Conservation (phyloP, 768 basidiomycete genomes). For the Ramaria sp. region DNA sequence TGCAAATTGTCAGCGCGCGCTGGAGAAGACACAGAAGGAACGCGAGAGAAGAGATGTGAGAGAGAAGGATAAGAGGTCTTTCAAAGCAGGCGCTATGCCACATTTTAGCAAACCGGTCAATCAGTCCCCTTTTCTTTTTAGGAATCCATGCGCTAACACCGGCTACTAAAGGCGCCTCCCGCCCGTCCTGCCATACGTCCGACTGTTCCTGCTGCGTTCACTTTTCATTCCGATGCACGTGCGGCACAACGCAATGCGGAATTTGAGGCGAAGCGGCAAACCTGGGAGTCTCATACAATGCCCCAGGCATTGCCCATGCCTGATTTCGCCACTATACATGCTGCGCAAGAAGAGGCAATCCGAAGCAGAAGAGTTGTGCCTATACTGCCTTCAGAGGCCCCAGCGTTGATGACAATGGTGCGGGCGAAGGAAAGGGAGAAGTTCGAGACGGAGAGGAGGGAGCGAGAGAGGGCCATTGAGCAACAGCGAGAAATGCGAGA, state of each 20-base stretch:
- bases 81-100: slow-evolving; percentile 16
- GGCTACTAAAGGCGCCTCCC: slow-evolving; percentile 16
- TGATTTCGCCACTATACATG: slow-evolving; percentile 45
- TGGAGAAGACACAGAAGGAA: not conserved
- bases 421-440: slow-evolving; percentile 51
- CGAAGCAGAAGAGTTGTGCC: slow-evolving; percentile 35
- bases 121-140: slow-evolving; percentile 10
- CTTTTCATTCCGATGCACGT: slow-evolving; percentile 40
- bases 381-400: slow-evolving; percentile 33
- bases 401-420: slow-evolving; percentile 41
- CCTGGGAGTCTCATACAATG: slow-evolving; percentile 13
- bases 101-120: slow-evolving; percentile 24
- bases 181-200: slow-evolving; percentile 13
- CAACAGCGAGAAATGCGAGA: slow-evolving; percentile 35
- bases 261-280: slow-evolving; percentile 22
- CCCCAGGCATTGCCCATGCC: slow-evolving; percentile 29
- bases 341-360: slow-evolving; percentile 27
- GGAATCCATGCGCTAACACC: not conserved
- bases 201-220: slow-evolving; percentile 42
- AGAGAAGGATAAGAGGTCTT: not conserved
- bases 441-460: slow-evolving; percentile 49
- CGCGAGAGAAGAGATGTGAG: not conserved
- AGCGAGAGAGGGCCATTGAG: slow-evolving; percentile 45
- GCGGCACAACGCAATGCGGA: slow-evolving; percentile 35
- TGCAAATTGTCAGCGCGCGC: not conserved